Conservation (phyloP, 2,329 filamentous ascomycete species). For the Monilinia laxa region DNA sequence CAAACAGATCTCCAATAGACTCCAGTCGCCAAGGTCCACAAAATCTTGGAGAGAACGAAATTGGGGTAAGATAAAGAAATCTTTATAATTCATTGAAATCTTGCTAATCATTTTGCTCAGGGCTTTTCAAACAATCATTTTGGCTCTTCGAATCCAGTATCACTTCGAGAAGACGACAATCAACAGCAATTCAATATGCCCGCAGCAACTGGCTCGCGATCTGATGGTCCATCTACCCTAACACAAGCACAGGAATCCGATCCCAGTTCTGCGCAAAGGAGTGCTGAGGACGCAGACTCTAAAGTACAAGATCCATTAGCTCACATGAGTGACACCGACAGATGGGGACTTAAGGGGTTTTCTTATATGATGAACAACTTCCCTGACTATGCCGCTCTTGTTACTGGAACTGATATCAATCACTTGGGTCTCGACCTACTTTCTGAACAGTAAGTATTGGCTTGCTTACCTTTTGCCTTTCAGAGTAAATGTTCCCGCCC, state of each 20-base stretch:
- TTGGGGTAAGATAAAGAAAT: conserved; percentile 30
- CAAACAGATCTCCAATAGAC: conserved; percentile 37
- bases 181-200: conserved; percentile 32
- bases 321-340: conserved; percentile 62
- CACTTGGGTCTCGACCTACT: conserved; percentile 58
- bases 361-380: conserved; percentile 60
- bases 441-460: conserved; percentile 55
- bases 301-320: conserved; percentile 57
- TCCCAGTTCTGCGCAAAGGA: conserved; percentile 31
- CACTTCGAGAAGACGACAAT: conserved; percentile 30
- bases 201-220: conserved; percentile 26
- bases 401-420: conserved; percentile 59
- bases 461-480: conserved; percentile 14
- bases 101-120: conserved; percentile 24
- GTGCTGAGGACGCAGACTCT: conserved; percentile 33
- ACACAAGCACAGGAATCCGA: conserved; percentile 31
- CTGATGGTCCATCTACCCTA: conserved; percentile 27
- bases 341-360: conserved; percentile 64
- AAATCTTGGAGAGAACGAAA: conserved; percentile 32
- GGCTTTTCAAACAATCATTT: conserved; percentile 34
- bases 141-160: conserved; percentile 28
- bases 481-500: background rate
- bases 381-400: conserved; percentile 60
- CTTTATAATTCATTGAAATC: background rate
- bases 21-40: conserved; percentile 31